A percentile compares a stretch with the other conserved stretches of the same genome.
phyloP scores from a whole-genome alignment of 2,329 filamentous ascomycete genomes.

The Coniochaeta sp. region DNA sequence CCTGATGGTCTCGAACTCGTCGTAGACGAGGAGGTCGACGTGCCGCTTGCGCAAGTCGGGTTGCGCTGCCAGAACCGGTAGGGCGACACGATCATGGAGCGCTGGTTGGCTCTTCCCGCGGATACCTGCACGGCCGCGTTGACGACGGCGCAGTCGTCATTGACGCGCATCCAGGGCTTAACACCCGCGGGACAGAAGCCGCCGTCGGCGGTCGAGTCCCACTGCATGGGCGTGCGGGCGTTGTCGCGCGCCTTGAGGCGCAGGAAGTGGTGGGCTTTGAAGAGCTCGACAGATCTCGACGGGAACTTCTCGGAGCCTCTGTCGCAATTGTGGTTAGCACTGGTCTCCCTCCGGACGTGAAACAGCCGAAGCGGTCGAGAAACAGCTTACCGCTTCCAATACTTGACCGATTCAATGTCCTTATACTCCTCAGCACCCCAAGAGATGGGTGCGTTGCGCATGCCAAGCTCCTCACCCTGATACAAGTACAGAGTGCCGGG shows the following conservation, averaged over 20 bases:
- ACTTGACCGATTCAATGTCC: conserved; percentile 45
- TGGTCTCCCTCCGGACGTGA: too few relatives aligned
- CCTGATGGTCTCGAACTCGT: conserved; percentile 48
- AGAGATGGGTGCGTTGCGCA: conserved; percentile 44
- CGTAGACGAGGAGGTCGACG: conserved; percentile 54
- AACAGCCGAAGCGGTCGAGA: too few relatives aligned
- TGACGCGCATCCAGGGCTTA: conserved; percentile 62
- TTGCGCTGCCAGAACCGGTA: conserved; percentile 53
- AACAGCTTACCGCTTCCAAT: conserved; percentile 37
- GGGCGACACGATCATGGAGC: conserved; percentile 31
- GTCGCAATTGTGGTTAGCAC: too few relatives aligned
- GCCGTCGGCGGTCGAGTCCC: conserved; percentile 50
- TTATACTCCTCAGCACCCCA: conserved; percentile 48
- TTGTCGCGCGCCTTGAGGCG: conserved; percentile 49
- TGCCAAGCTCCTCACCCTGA: conserved; percentile 56
- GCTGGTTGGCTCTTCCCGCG: conserved; percentile 20
- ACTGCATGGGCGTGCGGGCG: conserved; percentile 65
- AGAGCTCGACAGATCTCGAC: too few relatives aligned
- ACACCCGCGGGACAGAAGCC: conserved; percentile 47
- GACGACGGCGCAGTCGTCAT: conserved; percentile 47
- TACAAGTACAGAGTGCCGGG: conserved; percentile 51
- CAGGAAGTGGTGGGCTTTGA: not conserved
- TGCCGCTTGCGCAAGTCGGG: conserved; percentile 41
- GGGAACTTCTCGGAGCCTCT: too few relatives aligned
- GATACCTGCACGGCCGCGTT: conserved; percentile 45